phyloP scores from a whole-genome alignment of 75 land plant species.

The Cupressus sempervirens region DNA sequence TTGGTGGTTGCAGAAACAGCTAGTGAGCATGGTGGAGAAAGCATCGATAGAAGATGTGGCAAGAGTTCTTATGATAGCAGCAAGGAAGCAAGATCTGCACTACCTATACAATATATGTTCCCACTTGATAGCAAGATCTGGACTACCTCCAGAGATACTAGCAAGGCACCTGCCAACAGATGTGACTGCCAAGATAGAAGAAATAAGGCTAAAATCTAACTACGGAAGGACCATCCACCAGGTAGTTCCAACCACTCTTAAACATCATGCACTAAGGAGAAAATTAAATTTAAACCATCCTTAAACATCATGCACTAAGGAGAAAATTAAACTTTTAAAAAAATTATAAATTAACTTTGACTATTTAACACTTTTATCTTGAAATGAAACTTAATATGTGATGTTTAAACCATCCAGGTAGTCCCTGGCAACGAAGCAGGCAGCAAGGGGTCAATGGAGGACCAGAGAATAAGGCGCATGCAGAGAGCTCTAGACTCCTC shows the following conservation, averaged over 20 bases:
- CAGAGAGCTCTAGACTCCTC: conserved; percentile 86
- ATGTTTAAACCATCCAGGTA: background rate
- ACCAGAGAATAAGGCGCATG: conserved; percentile 81
- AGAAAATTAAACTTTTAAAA: too few species aligned
- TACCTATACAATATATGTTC: conserved; percentile 81
- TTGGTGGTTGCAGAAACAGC: conserved; percentile 51
- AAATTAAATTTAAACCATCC: too few species aligned
- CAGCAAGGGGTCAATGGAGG: conserved; percentile 35
- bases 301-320: too few species aligned
- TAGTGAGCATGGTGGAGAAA: conserved; percentile 80
- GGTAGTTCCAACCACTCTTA: too few species aligned
- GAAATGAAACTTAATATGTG: too few species aligned
- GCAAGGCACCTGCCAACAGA: conserved; percentile 83
- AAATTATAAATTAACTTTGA: too few species aligned
- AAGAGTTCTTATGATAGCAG: conserved; percentile 75
- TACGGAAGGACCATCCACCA: conserved; percentile 14
- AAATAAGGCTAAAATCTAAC: conserved; percentile 65
- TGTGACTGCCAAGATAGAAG: conserved; percentile 72
- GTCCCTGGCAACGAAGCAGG: background rate
- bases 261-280: too few species aligned
- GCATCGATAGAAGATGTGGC: conserved; percentile 89
- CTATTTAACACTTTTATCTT: too few species aligned
- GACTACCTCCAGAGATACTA: conserved; percentile 67
- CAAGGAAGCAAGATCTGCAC: conserved; percentile 77
- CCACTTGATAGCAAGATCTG: conserved; percentile 80